These are phyloP conservation scores for Bretziella fagacearum DNA, from an alignment of 2,329 filamentous ascomycete genomes.

Conservation along the genomic window DNA sequence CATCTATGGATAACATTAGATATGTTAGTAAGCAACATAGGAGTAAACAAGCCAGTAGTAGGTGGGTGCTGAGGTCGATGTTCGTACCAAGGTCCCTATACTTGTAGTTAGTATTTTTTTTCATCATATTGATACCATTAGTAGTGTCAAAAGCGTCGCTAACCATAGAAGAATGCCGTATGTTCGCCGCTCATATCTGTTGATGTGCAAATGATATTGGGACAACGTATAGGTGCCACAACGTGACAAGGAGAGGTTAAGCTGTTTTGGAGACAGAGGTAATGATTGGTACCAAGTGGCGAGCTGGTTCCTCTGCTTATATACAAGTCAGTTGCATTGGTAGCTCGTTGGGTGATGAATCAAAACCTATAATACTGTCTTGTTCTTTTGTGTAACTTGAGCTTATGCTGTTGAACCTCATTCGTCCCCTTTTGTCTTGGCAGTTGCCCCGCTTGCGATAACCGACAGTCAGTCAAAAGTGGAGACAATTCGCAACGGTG, in stretches of 20 bases:
- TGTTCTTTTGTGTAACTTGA: too few species aligned
- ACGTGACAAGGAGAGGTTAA: neutral
- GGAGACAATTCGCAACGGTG: too few species aligned
- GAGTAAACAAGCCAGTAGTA: too few species aligned
- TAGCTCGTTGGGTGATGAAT: too few species aligned
- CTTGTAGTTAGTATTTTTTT: neutral
- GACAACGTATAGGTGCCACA: neutral
- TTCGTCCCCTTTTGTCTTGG: too few species aligned
- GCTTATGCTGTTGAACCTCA: too few species aligned
- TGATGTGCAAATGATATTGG: conserved; percentile 18
- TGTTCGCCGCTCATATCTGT: conserved; percentile 10
- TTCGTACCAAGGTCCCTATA: conserved; percentile 24
- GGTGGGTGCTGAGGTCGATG: neutral
- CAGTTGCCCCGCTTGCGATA: neutral
- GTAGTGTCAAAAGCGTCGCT: too few species aligned
- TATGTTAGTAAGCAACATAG: conserved; percentile 17
- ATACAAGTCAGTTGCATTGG: too few species aligned
- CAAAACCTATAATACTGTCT: too few species aligned
- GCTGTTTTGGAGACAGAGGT: too few species aligned
- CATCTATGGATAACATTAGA: conserved; percentile 35
- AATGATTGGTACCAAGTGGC: too few species aligned
- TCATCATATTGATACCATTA: neutral
- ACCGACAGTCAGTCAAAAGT: neutral
- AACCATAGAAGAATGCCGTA: conserved; percentile 1
- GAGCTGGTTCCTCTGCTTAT: too few species aligned